Evolutionary conservation across 2,329 filamentous ascomycete species (phyloP).

Genomic region (Cadophora gregata): DNA sequence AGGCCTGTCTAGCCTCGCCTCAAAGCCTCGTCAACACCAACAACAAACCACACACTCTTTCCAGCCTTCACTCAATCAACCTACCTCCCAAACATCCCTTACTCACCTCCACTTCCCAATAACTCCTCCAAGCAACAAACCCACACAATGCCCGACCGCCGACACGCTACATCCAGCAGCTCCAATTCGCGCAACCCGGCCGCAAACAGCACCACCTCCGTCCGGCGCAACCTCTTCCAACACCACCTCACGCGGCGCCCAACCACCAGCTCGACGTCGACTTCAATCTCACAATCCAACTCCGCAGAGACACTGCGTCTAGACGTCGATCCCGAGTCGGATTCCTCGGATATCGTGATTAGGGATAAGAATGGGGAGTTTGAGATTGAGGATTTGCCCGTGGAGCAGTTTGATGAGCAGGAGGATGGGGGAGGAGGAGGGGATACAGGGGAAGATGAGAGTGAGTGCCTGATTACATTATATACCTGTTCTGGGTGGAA

Average conservation of each 20-base stretch:
- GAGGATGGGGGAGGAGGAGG: constrained; percentile 63
- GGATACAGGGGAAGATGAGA: constrained; percentile 62
- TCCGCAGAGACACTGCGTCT: constrained; percentile 56
- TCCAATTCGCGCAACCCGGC: constrained; percentile 26
- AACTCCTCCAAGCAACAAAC: neutral
- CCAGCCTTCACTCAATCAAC: neutral
- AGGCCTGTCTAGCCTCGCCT: constrained; percentile 10
- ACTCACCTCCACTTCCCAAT: too few species aligned
- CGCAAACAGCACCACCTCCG: constrained; percentile 32
- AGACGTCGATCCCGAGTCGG: constrained; percentile 52
- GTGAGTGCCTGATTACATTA: constrained; percentile 42
- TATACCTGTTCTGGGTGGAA: constrained; percentile 8
- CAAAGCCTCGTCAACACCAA: constrained; percentile 15
- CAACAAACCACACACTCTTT: constrained; percentile 22
- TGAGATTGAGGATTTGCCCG: constrained; percentile 62
- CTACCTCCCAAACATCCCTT: constrained; percentile 21
- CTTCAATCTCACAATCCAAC: constrained; percentile 34
- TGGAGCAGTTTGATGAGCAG: constrained; percentile 54
- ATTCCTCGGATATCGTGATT: constrained; percentile 63
- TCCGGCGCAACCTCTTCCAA: constrained; percentile 65
- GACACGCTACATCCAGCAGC: constrained; percentile 30
- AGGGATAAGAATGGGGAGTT: constrained; percentile 68
- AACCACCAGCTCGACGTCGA: constrained; percentile 49
- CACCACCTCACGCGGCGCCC: constrained; percentile 62
- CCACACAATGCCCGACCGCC: constrained; percentile 40